A percentile compares a stretch with the other conserved stretches of the same genome.
Evolutionary conservation across 2,329 filamentous ascomycete species (phyloP).

Genomic region (Teratosphaeriaceae sp.): DNA sequence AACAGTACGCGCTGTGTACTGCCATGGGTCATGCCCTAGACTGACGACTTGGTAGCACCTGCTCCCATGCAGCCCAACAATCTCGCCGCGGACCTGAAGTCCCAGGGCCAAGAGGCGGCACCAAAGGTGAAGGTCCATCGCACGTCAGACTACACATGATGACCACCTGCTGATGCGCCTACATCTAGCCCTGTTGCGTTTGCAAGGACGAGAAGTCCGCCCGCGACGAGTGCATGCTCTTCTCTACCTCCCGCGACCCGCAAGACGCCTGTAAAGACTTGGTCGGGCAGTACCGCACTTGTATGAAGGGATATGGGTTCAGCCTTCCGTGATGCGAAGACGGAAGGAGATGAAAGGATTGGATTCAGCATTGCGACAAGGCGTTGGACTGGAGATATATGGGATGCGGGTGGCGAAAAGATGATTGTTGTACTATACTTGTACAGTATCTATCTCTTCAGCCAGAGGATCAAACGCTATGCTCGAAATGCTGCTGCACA

Average conservation of each 20-base stretch:
- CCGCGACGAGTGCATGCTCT: slow-evolving; percentile 98
- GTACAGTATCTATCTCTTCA: slow-evolving; percentile 4
- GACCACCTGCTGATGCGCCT: too few species aligned
- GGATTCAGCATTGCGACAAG: slow-evolving; percentile 5
- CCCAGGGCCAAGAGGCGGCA: slow-evolving; percentile 27
- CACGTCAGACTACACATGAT: too few species aligned
- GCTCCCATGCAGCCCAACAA: slow-evolving; percentile 32
- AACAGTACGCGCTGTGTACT: slow-evolving; percentile 2
- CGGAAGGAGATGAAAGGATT: not conserved
- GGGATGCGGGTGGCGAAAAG: not conserved
- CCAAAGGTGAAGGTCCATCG: slow-evolving; percentile 44
- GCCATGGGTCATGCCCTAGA: not conserved
- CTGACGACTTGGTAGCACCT: slow-evolving; percentile 1
- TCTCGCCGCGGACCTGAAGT: slow-evolving; percentile 40
- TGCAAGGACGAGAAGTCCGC: slow-evolving; percentile 91
- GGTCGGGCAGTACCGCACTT: slow-evolving; percentile 79
- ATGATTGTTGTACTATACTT: not conserved
- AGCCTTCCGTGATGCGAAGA: slow-evolving; percentile 40
- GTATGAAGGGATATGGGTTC: slow-evolving; percentile 93
- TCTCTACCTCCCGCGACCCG: slow-evolving; percentile 77
- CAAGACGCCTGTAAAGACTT: slow-evolving; percentile 74
- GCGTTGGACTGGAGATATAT: not conserved
- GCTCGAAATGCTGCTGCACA: not conserved
- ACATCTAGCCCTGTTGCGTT: slow-evolving; percentile 96
- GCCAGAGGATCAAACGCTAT: not conserved